These are phyloP conservation scores for Candida stauntonica DNA, from an alignment of 805 yeast genomes.

Conservation along the genomic window DNA sequence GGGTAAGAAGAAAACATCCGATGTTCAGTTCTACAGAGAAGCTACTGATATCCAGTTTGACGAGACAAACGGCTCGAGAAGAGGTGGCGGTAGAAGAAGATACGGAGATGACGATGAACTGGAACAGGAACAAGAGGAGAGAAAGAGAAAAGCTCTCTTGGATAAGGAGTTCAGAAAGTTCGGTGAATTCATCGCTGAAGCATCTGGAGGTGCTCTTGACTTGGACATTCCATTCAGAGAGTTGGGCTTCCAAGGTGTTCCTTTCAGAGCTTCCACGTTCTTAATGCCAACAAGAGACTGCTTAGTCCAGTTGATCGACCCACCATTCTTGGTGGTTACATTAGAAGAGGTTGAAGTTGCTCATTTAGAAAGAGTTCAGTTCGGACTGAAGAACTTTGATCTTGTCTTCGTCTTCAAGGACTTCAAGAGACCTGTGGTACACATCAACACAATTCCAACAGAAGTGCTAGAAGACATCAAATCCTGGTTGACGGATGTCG, in stretches of 20 bases:
- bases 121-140: conserved; percentile 97
- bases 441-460: conserved; percentile 92
- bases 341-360: conserved; percentile 91
- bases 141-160: conserved; percentile 82
- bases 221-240: conserved; percentile 95
- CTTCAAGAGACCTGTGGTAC: conserved; percentile 80
- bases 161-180: conserved; percentile 89
- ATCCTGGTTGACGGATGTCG: conserved; percentile 97
- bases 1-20: conserved; percentile 93
- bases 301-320: conserved; percentile 87
- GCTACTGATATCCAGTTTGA: conserved; percentile 95
- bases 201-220: conserved; percentile 77
- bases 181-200: conserved; percentile 87
- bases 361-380: conserved; percentile 94
- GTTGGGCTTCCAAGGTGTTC: conserved; percentile 96
- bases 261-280: conserved; percentile 87
- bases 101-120: conserved; percentile 98
- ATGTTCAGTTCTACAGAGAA: conserved; percentile 93
- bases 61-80: conserved; percentile 92
- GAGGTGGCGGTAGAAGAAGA: conserved; percentile 50
- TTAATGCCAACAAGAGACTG: conserved; percentile 98
- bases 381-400: conserved; percentile 94
- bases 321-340: conserved; percentile 90
- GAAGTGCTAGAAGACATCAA: conserved; percentile 87
- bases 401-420: conserved; percentile 95